Evolutionary conservation across 305 asterid genomes (phyloP), one percentile per base, ranked within the genome.

Genomic region (Coffea humblotiana): DNA sequence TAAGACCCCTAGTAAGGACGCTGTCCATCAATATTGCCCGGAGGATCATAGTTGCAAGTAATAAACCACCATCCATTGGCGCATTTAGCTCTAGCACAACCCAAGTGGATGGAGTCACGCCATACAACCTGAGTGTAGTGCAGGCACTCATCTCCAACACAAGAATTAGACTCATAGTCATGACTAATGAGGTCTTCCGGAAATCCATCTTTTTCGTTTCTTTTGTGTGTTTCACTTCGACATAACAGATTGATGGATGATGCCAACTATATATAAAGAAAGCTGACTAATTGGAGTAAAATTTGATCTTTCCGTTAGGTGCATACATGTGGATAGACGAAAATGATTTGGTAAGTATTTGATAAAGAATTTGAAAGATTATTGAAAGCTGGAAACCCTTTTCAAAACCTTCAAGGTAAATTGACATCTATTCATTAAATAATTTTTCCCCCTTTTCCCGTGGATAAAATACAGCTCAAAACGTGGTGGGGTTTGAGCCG

Each of bases 31-130:
- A 85, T 65, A 45, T 90, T 91, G 32, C 96, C 96, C 0, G 86
- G 89, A 0, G 96, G 94, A 69, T 83, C 78, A 37, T 90, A 91
- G 56, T 61, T 83, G 70, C 94, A 90, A 1, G 81, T 84, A 3
- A 89, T 82, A 65, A 85, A 91, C 74, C 74, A 67, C 89, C 85
- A 74, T 0, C 84, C 85, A 60, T 86, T 84, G 5, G 60, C 52
- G 58, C 95, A 91, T 45, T 43, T 83, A 9, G 77, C 82, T 49
- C 87, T 78, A 8, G 78, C 84, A 63, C 84, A 81, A 0, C 81
- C 84, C 4, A 81, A 19, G 2, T 61, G 35, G 2, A 61, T 61
- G 0, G 84, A 77, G 0, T 9, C 21, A 0, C 68, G 72, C 84
- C 81, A 77, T 15, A 81, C 81, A 0, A 81, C 72, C 64, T 81